phyloP scores from a whole-genome alignment of 495 filamentous ascomycete species.

The Penicillium mononematosum region DNA sequence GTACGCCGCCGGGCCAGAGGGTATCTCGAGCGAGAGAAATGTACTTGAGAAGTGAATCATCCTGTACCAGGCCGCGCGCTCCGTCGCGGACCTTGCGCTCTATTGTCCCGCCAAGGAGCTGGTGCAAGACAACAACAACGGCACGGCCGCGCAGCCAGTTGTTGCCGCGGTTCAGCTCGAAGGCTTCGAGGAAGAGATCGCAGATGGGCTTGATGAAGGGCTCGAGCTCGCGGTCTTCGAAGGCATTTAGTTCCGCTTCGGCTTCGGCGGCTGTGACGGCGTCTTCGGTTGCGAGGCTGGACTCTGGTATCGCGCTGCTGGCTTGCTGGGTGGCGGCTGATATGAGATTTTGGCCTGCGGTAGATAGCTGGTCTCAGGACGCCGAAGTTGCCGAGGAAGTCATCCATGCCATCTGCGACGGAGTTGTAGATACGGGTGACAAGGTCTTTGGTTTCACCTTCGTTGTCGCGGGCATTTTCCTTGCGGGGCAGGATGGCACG shows the following conservation, averaged over 20 bases:
- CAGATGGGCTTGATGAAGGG: constrained; percentile 98
- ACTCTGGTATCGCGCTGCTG: constrained; percentile 41
- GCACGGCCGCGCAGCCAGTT: constrained; percentile 93
- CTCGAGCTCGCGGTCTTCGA: constrained; percentile 83
- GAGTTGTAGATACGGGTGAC: constrained; percentile 94
- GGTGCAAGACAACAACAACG: constrained; percentile 78
- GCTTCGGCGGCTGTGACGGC: constrained; percentile 78
- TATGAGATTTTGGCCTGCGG: constrained; percentile 89
- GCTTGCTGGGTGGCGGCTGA: constrained; percentile 82
- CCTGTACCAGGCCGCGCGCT: constrained; percentile 64
- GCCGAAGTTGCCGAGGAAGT: constrained; percentile 91
- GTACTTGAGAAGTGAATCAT: constrained; percentile 76
- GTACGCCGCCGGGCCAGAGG: constrained; percentile 76
- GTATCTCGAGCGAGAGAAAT: constrained; percentile 64
- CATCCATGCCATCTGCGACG: constrained; percentile 96
- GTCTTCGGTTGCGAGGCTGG: constrained; percentile 52
- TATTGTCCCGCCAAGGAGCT: constrained; percentile 78
- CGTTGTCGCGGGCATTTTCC: constrained; percentile 54
- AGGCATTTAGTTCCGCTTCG: constrained; percentile 90
- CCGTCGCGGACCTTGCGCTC: constrained; percentile 90
- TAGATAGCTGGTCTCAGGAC: constrained; percentile 91
- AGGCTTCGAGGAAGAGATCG: constrained; percentile 94
- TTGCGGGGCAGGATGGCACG: constrained; percentile 65
- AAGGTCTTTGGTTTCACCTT: constrained; percentile 76
- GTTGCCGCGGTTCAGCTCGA: constrained; percentile 90